These are phyloP conservation scores for Xylaria sp. DNA, from an alignment of 2,329 filamentous ascomycete species.

Conservation along the genomic window DNA sequence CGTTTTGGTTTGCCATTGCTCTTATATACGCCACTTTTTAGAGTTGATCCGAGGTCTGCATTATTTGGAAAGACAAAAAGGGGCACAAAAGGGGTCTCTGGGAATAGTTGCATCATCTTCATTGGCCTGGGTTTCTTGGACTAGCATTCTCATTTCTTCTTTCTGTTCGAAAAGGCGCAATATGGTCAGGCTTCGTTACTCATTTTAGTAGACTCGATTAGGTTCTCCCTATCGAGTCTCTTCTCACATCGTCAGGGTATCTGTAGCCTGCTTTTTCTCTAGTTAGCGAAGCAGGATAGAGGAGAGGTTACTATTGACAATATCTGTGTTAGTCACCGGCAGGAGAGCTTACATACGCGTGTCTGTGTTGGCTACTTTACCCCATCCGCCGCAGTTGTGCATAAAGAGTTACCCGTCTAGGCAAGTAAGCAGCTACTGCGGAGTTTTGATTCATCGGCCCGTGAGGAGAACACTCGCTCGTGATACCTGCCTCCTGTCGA, in stretches of 20 bases:
- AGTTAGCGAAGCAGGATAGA: conserved; percentile 15
- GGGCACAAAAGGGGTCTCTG: not conserved
- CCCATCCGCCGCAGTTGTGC: not conserved
- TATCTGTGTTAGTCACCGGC: not conserved
- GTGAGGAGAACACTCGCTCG: conserved; percentile 17
- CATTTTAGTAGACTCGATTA: not conserved
- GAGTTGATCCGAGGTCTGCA: conserved; percentile 4
- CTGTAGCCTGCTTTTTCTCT: not conserved
- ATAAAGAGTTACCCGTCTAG: conserved; percentile 7
- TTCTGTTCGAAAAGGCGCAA: conserved; percentile 1
- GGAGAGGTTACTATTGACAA: conserved; percentile 3
- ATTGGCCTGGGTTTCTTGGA: conserved; percentile 18
- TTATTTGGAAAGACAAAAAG: conserved; percentile 2
- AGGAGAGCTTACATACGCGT: not conserved
- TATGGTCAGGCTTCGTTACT: not conserved
- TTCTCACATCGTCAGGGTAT: conserved; percentile 1
- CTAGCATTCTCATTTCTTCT: not conserved
- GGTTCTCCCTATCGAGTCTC: not conserved
- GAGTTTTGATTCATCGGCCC: not conserved
- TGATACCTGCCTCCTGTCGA: conserved; percentile 30
- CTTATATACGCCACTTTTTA: conserved; percentile 23
- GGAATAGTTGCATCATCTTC: conserved; percentile 20
- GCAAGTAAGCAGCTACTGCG: conserved; percentile 14
- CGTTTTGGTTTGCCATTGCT: conserved; percentile 27
- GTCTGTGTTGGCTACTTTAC: not conserved